Base-by-base conservation (phyloP, 2,329 filamentous ascomycete genomes). In the Fusarium sp. region DNA sequence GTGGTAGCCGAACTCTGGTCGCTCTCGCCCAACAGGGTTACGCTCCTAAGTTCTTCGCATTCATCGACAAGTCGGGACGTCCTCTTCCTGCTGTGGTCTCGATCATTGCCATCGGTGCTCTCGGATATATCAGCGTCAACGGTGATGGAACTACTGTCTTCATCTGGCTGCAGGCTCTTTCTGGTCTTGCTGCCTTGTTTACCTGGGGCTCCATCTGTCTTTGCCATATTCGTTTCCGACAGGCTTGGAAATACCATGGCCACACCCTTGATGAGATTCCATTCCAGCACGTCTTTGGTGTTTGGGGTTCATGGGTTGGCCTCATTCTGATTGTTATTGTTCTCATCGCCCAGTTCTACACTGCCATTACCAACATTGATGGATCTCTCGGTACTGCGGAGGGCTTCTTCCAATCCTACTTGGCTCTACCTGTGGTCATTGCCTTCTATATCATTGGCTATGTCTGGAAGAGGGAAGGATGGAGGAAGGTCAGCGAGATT, bases 161-260 rank as follows among this genome's bases (percentile, higher is more conserved):
- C 60, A 81, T 84, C 71, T 92, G 90, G 90, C 83, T 92, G 5
- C 82, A 87, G 26, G 86, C 89, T 10, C 79, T 92, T 17, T 90
- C 88, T 0, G 89, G 87, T 51, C 81, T 92, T 6, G 85, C 86
- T 13, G 86, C 87, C 14, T 82, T 92, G 43, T 91, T 90, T 75
- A 89, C 89, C 13, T 92, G 89, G 89, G 89, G 85, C 19, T 90
- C 87, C 39, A 90, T 92, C 71, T 91, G 89, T 71, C 78, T 90
- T 5, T 83, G 88, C 4, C 90, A 92, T 71, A 90, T 92, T 73
- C 88, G 90, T 20, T 91, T 92, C 83, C 87, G 90, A 35, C 73
- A 77, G 4, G 90, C 89, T 0, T 92, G 89, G 90, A 81, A 79
- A 26, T 77, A 82, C 28, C 83, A 89, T 40, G 87, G 88, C n/a